Evolutionary conservation across 352 stramenopile genomes (phyloP).

Genomic region (Peronospora farinosa): DNA sequence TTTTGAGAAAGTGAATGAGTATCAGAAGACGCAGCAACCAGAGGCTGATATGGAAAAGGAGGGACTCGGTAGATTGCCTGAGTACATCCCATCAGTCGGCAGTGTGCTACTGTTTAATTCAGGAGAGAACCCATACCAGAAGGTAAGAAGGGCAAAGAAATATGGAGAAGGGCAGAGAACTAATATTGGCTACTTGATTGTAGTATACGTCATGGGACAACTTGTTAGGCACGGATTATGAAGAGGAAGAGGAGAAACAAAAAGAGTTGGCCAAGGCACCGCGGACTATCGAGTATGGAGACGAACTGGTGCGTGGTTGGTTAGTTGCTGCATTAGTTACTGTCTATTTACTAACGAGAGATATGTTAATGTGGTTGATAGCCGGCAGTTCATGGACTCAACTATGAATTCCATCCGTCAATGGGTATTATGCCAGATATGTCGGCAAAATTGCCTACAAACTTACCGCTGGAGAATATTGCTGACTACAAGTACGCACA

Average conservation of each 20-base stretch:
- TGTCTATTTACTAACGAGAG: not conserved
- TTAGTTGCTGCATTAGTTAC: not conserved
- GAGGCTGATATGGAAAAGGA: constrained; percentile 84
- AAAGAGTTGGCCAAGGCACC: constrained; percentile 77
- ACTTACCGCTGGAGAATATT: constrained; percentile 74
- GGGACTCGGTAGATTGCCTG: constrained; percentile 64
- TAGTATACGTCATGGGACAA: constrained; percentile 88
- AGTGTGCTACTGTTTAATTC: constrained; percentile 86
- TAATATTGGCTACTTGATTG: not conserved
- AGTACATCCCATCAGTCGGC: constrained; percentile 77
- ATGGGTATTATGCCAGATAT: constrained; percentile 62
- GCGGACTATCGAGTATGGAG: constrained; percentile 73
- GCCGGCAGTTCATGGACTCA: constrained; percentile 59
- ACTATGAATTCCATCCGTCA: constrained; percentile 74
- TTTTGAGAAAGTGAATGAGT: constrained; percentile 81
- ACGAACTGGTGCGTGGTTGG: constrained; percentile 49
- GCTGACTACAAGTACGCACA: constrained; percentile 75
- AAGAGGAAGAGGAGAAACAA: constrained; percentile 81
- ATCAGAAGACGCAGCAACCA: constrained; percentile 56
- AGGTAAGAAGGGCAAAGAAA: constrained; percentile 29
- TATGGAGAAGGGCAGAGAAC: not conserved
- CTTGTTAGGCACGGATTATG: constrained; percentile 75
- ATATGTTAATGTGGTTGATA: constrained; percentile 10
- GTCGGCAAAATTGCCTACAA: constrained; percentile 70
- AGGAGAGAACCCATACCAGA: constrained; percentile 84